Conservation (phyloP, 306 rosid genomes). For the Styphnolobium japonicum region DNA sequence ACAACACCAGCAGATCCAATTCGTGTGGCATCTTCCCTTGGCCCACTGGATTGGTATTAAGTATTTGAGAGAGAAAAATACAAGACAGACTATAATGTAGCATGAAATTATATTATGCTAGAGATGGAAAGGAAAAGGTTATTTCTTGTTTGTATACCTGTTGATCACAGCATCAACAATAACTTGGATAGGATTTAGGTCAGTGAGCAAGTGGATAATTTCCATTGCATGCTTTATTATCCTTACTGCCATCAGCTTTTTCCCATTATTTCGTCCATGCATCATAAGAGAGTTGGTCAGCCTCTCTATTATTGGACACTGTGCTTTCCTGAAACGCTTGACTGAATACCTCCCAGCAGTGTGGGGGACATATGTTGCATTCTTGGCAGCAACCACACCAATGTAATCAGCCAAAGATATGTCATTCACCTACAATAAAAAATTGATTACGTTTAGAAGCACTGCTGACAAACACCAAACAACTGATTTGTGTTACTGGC, state of each 20-base stretch:
- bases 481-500: not conserved
- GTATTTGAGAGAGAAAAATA: not conserved
- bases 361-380: constrained; percentile 37
- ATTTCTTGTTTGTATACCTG: constrained; percentile 22
- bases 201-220: constrained; percentile 41
- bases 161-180: constrained; percentile 36
- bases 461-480: not conserved
- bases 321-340: constrained; percentile 40
- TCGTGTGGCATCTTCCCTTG: constrained; percentile 60
- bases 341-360: constrained; percentile 41
- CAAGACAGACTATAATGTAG: not conserved
- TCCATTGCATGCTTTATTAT: constrained; percentile 38
- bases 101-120: not conserved
- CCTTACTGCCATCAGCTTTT: constrained; percentile 38
- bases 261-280: constrained; percentile 37
- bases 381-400: constrained; percentile 33
- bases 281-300: constrained; percentile 42
- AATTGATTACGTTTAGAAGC: not conserved
- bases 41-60: constrained; percentile 37
- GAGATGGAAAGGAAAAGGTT: not conserved
- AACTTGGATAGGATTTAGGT: constrained; percentile 37
- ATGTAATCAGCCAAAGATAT: constrained; percentile 30
- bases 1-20: constrained; percentile 63
- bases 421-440: constrained; percentile 25
- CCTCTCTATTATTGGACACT: constrained; percentile 41